These are phyloP conservation scores for Aspergillus transmontanensis DNA, from an alignment of 2,329 filamentous ascomycete genomes.

Conservation along the genomic window DNA sequence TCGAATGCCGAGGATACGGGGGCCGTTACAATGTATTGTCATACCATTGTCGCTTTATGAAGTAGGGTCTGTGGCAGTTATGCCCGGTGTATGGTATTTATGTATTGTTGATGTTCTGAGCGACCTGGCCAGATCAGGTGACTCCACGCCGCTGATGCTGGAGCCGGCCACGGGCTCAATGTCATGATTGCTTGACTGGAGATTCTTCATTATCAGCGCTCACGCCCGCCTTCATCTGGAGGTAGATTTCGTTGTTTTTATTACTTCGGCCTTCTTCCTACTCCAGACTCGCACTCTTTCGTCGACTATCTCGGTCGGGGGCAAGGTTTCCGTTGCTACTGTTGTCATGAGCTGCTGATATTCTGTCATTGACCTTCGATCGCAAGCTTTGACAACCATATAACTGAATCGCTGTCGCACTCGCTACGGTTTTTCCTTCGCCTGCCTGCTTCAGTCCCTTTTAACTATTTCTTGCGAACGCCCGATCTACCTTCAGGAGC, in stretches of 20 bases:
- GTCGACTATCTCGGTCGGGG: background rate
- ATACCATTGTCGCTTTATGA: background rate
- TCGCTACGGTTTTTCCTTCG: slow-evolving; percentile 5
- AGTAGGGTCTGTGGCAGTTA: slow-evolving; percentile 1
- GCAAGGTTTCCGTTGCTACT: slow-evolving; percentile 5
- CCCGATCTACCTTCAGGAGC: background rate
- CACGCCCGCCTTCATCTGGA: slow-evolving; percentile 7
- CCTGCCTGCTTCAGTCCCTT: background rate
- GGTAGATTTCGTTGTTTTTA: slow-evolving; percentile 1
- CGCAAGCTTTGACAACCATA: slow-evolving; percentile 5
- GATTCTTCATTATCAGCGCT: slow-evolving; percentile 8
- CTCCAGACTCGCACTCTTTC: slow-evolving; percentile 5
- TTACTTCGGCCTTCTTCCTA: slow-evolving; percentile 3
- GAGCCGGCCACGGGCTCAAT: slow-evolving; percentile 9
- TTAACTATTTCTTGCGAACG: background rate
- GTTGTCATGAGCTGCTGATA: slow-evolving; percentile 14
- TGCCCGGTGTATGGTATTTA: background rate
- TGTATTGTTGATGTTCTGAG: background rate
- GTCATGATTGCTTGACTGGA: slow-evolving; percentile 6
- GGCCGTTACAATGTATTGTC: slow-evolving; percentile 3
- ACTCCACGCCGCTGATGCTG: slow-evolving; percentile 9
- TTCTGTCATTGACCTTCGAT: slow-evolving; percentile 5
- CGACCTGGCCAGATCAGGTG: slow-evolving; percentile 16
- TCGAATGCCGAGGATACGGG: slow-evolving; percentile 5
- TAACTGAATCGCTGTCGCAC: slow-evolving; percentile 4